Conservation (phyloP, 805 yeast genomes). For the Komagataella populi region DNA sequence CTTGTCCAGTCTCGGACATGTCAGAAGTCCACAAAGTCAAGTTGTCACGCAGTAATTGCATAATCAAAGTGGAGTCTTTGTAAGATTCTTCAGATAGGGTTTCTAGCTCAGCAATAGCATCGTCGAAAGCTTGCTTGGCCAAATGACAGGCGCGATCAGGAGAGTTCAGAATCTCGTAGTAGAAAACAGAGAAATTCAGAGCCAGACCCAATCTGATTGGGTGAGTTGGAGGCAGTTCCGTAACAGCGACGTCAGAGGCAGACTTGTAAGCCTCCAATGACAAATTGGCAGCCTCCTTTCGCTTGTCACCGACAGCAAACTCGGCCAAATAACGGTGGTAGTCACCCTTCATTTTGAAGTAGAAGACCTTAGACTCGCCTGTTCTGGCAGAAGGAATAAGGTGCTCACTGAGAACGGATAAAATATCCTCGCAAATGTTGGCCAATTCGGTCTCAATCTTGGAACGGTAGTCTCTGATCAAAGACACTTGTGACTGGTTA, state of each 20-base stretch:
- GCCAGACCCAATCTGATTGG: slow-evolving; percentile 98
- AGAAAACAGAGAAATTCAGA: slow-evolving; percentile 92
- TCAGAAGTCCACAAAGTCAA: slow-evolving; percentile 96
- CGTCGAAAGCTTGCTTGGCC: slow-evolving; percentile 98
- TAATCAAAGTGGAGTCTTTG: slow-evolving; percentile 95
- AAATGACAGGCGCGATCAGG: slow-evolving; percentile 98
- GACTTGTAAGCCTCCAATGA: slow-evolving; percentile 91
- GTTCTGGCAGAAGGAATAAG: slow-evolving; percentile 89
- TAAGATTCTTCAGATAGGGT: slow-evolving; percentile 95
- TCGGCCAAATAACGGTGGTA: slow-evolving; percentile 98
- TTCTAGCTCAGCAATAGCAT: slow-evolving; percentile 97
- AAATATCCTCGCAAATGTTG: slow-evolving; percentile 87
- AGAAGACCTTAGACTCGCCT: slow-evolving; percentile 96
- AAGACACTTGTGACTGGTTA: slow-evolving; percentile 75
- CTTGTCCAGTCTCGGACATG: slow-evolving; percentile 71
- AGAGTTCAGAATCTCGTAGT: slow-evolving; percentile 94
- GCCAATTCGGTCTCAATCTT: slow-evolving; percentile 89
- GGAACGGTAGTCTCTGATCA: slow-evolving; percentile 88
- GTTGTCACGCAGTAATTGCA: slow-evolving; percentile 98
- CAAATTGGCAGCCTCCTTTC: slow-evolving; percentile 83
- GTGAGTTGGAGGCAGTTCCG: slow-evolving; percentile 96
- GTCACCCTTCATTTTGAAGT: slow-evolving; percentile 99
- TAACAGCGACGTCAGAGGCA: slow-evolving; percentile 94
- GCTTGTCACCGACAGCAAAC: slow-evolving; percentile 82
- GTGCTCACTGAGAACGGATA: slow-evolving; percentile 76